These are phyloP conservation scores for Cantharellus cinnabarinus DNA, from an alignment of 768 basidiomycete genomes.

Conservation along the genomic window DNA sequence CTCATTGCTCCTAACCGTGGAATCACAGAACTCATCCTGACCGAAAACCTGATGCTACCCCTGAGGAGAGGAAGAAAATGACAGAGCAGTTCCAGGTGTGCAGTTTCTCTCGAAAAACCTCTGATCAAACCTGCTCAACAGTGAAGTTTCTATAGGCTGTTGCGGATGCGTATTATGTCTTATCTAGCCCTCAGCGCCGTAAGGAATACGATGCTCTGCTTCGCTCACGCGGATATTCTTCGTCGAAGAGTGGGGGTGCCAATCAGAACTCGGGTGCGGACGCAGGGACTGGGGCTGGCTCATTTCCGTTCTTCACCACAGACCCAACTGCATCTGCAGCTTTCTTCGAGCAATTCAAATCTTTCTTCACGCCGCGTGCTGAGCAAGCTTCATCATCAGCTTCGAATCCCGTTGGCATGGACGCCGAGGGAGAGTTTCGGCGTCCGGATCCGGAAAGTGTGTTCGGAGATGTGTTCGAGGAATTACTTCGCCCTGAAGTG, in stretches of 20 bases:
- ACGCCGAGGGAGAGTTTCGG: constrained; percentile 13
- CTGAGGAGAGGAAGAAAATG: constrained; percentile 46
- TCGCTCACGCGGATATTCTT: constrained; percentile 15
- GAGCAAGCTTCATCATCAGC: background rate
- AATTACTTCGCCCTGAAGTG: constrained; percentile 73
- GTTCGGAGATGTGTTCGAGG: constrained; percentile 82
- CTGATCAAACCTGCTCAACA: constrained; percentile 1
- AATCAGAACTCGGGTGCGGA: constrained; percentile 22
- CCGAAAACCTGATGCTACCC: constrained; percentile 46
- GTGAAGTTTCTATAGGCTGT: constrained; percentile 33
- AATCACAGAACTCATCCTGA: constrained; percentile 67
- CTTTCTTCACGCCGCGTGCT: constrained; percentile 37
- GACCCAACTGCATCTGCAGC: constrained; percentile 47
- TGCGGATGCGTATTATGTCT: constrained; percentile 86
- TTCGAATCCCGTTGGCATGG: background rate
- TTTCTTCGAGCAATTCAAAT: constrained; percentile 61
- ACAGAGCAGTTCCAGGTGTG: constrained; percentile 72
- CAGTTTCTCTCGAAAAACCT: constrained; percentile 3
- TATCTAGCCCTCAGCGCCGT: constrained; percentile 45
- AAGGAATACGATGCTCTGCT: constrained; percentile 21
- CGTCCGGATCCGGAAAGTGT: constrained; percentile 62
- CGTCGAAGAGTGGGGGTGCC: constrained; percentile 45
- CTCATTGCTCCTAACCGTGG: background rate
- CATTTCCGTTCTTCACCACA: constrained; percentile 22
- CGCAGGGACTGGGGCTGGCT: constrained; percentile 17